phyloP scores from a whole-genome alignment of 306 rosid genomes.

The Leucaena leucocephala region DNA sequence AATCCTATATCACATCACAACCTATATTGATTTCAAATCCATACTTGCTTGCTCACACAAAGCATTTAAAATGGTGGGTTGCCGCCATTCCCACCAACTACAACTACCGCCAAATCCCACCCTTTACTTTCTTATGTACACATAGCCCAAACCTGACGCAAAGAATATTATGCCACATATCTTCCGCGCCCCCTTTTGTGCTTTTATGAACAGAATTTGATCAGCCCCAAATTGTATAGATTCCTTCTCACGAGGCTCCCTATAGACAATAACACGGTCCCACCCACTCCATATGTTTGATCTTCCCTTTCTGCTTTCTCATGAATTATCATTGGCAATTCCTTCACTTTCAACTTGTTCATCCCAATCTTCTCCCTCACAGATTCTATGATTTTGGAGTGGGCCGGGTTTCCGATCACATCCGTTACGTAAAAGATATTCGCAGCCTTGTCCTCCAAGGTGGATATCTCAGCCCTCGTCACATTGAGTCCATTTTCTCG shows the following conservation, averaged over 20 bases:
- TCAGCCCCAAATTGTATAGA: slow-evolving; percentile 79
- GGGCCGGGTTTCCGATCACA: slow-evolving; percentile 64
- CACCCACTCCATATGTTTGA: slow-evolving; percentile 72
- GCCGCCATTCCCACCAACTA: slow-evolving; percentile 36
- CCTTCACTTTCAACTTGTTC: slow-evolving; percentile 71
- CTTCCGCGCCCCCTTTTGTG: background rate
- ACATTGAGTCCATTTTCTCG: slow-evolving; percentile 88
- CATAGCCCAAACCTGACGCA: slow-evolving; percentile 59
- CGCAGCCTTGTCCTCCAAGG: slow-evolving; percentile 50
- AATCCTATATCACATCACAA: slow-evolving; percentile 28
- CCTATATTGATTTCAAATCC: slow-evolving; percentile 12
- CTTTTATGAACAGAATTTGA: slow-evolving; percentile 72
- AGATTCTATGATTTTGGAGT: slow-evolving; percentile 60
- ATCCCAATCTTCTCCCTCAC: slow-evolving; percentile 76
- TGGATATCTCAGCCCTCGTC: slow-evolving; percentile 85
- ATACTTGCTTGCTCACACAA: slow-evolving; percentile 29
- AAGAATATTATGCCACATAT: slow-evolving; percentile 56
- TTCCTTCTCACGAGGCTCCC: slow-evolving; percentile 91
- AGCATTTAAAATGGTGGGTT: slow-evolving; percentile 50
- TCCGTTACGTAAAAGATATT: slow-evolving; percentile 87
- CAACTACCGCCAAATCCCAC: slow-evolving; percentile 59
- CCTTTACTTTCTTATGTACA: slow-evolving; percentile 57
- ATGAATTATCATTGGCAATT: slow-evolving; percentile 57
- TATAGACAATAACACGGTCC: slow-evolving; percentile 79
- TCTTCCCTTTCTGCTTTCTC: slow-evolving; percentile 59